Conservation (phyloP, 352 stramenopile species). For the Pythium insidiosum region DNA sequence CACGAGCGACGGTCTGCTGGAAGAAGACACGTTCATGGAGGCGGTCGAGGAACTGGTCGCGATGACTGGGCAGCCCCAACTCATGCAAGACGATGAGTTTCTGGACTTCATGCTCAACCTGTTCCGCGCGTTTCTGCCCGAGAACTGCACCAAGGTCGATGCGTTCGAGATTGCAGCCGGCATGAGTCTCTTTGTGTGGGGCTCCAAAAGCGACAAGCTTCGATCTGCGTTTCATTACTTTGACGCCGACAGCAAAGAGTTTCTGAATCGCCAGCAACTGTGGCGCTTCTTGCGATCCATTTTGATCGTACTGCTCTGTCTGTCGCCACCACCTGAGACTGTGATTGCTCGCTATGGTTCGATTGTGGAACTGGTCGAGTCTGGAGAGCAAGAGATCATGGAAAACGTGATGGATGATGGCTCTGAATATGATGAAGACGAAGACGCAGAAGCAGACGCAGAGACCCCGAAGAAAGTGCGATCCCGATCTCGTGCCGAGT, state of each 20-base stretch:
- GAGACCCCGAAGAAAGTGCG: slow-evolving; percentile 7
- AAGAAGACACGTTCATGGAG: slow-evolving; percentile 80
- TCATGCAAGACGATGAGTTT: slow-evolving; percentile 75
- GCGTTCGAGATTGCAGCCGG: slow-evolving; percentile 79
- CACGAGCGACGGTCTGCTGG: slow-evolving; percentile 69
- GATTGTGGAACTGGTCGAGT: slow-evolving; percentile 66
- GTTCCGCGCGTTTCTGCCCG: slow-evolving; percentile 62
- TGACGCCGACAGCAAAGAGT: slow-evolving; percentile 72
- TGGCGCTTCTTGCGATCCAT: slow-evolving; percentile 82
- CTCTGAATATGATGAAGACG: slow-evolving; percentile 31
- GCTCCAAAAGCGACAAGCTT: slow-evolving; percentile 84
- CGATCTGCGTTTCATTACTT: slow-evolving; percentile 82
- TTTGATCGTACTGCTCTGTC: slow-evolving; percentile 60
- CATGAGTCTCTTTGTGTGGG: slow-evolving; percentile 74
- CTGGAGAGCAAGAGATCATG: slow-evolving; percentile 71
- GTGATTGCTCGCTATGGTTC: slow-evolving; percentile 51
- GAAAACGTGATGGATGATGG: slow-evolving; percentile 59
- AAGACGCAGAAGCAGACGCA: slow-evolving; percentile 15
- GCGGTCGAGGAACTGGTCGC: slow-evolving; percentile 70
- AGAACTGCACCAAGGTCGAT: slow-evolving; percentile 59
- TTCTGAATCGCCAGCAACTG: slow-evolving; percentile 69
- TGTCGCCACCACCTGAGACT: slow-evolving; percentile 57
- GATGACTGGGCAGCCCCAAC: slow-evolving; percentile 60
- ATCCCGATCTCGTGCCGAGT: slow-evolving; percentile 23
- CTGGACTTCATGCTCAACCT: slow-evolving; percentile 69